phyloP scores from a whole-genome alignment of 495 filamentous ascomycete species.

The Niebla homalea region DNA sequence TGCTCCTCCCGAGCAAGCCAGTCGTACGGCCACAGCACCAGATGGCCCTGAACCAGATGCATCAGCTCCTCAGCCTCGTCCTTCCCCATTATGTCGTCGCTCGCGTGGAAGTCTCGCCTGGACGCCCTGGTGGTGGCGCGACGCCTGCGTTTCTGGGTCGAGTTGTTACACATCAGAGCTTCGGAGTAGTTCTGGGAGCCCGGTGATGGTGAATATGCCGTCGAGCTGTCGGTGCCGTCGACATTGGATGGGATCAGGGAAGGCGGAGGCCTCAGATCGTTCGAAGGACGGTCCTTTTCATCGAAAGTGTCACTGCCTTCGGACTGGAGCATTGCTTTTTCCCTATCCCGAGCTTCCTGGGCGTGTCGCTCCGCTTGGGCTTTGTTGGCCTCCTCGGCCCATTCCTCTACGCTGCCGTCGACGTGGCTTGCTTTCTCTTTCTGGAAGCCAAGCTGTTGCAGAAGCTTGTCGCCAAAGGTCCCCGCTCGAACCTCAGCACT shows the following conservation, averaged over 20 bases:
- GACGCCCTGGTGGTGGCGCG: constrained; percentile 66
- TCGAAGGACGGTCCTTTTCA: constrained; percentile 29
- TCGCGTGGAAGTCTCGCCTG: constrained; percentile 53
- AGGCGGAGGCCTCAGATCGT: constrained; percentile 11
- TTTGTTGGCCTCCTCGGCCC: constrained; percentile 24
- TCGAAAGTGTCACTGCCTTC: constrained; percentile 16
- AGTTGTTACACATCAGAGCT: constrained; percentile 32
- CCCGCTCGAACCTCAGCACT: constrained; percentile 18
- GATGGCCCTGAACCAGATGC: constrained; percentile 68
- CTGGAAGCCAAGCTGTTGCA: constrained; percentile 3
- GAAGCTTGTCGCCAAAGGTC: constrained; percentile 23
- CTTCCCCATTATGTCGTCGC: constrained; percentile 59
- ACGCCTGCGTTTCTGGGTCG: constrained; percentile 41
- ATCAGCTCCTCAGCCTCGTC: constrained; percentile 70
- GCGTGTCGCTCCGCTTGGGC: constrained; percentile 16
- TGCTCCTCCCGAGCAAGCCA: constrained; percentile 85
- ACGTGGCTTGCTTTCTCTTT: constrained; percentile 13
- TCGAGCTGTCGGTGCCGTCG: neutral
- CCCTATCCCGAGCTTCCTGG: constrained; percentile 4
- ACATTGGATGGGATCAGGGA: neutral
- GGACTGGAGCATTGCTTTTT: constrained; percentile 1
- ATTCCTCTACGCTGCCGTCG: constrained; percentile 28
- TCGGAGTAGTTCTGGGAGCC: constrained; percentile 36
- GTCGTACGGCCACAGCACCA: constrained; percentile 88
- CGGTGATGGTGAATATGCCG: constrained; percentile 20